Base-by-base conservation (phyloP, 75 land plant genomes). In the Pseudotsuga menziesii region DNA sequence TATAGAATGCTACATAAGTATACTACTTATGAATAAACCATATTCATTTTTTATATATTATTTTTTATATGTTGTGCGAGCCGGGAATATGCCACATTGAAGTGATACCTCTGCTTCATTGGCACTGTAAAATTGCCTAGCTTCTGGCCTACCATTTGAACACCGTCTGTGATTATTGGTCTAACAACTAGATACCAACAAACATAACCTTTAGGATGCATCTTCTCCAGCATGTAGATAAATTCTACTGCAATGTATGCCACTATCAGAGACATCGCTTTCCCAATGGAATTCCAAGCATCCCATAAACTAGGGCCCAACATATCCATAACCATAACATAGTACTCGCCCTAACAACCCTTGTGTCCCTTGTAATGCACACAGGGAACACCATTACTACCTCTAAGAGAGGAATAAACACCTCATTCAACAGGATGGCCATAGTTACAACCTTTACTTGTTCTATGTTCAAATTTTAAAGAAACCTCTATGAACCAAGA, bases 101-200 rank as follows among this genome's bases (percentile, higher is more conserved):
- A 95, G 77, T 96, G 96, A 75, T 96, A 93, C 96, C 96, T 87
- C 73, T 93, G 93, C 82, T 93, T 91, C 96, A 93, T 93, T 2
- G 96, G 93, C 56, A 87, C 86, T 93, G 64, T 93, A 93, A 29
- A 93, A 91, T 63, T 85, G 16, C 81, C 89, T 77, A 94, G 78
- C 83, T 96, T 96, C 69, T 96, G 99, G 27, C 97, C 99, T 78
- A 96, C 98, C 97, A 90, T 94, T 52, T 89, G 94, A 41, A 97
- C 98, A 59, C 97, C 98, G 75, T 96, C 97, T 20, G 94, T 93
- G 82, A 88, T 91, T 27, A 94, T 85, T 16, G 99, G 99, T 58
- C 97, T 85, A 36, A 86, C 83, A 72, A 84, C 90, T 14, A 94
- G 99, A 74, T 85, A 15, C 94, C 90, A 82, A 93, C 98, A 83